Conservation (phyloP, 345 rosid species). For the Moringa oleifera region DNA sequence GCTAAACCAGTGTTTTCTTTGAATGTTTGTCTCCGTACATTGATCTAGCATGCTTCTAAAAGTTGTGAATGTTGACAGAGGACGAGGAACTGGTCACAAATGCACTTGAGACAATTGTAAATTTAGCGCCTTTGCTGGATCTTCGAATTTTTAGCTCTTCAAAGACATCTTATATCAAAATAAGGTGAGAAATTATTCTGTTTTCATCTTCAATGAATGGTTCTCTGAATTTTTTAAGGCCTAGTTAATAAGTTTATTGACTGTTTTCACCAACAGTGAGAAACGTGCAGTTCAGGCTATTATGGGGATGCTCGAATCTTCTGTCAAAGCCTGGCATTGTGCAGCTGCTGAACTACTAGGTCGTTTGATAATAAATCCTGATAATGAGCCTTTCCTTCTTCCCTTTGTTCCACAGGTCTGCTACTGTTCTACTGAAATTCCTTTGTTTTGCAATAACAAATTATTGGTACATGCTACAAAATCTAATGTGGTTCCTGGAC, state of each 20-base stretch:
- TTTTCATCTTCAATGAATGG: not conserved
- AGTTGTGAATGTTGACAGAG: conserved; percentile 47
- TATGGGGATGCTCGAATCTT: conserved; percentile 75
- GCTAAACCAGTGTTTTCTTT: not conserved
- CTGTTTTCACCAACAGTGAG: conserved; percentile 48
- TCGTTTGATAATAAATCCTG: conserved; percentile 93
- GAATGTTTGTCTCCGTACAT: not conserved
- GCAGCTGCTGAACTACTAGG: conserved; percentile 93
- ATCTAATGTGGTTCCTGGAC: conserved; percentile 2
- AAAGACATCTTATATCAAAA: conserved; percentile 75
- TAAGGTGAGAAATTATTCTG: conserved; percentile 52
- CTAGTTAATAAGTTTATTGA: conserved; percentile 11
- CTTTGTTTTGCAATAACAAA: not conserved
- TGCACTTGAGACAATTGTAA: conserved; percentile 87
- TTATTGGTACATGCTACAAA: not conserved
- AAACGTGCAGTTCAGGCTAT: conserved; percentile 89
- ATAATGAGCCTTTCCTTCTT: conserved; percentile 89
- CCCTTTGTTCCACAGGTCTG: conserved; percentile 81
- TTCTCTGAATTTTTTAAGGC: conserved; percentile 14
- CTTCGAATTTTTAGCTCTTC: conserved; percentile 86
- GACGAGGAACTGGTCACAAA: conserved; percentile 96
- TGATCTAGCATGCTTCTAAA: conserved; percentile 10
- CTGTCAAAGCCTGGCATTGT: conserved; percentile 89
- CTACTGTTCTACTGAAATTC: not conserved
- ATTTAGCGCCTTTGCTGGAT: conserved; percentile 89